These are phyloP conservation scores for Calonectria multiphialidica DNA, from an alignment of 2,329 filamentous ascomycete genomes.

Conservation along the genomic window DNA sequence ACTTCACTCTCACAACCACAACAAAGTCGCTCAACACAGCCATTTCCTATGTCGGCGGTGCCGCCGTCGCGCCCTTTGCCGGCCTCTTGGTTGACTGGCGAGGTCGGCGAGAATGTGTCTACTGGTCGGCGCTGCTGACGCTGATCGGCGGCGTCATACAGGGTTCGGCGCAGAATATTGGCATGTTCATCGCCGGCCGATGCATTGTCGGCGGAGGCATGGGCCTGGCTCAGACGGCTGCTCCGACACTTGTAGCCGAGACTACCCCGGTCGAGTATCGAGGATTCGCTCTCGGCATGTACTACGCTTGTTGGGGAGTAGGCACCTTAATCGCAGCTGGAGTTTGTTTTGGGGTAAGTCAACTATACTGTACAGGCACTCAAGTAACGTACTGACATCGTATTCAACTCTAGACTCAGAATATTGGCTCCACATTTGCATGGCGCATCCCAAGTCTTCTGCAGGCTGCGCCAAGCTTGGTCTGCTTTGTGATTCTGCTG, in stretches of 20 bases:
- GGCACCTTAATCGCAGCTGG: slow-evolving; percentile 21
- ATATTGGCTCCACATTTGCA: not conserved
- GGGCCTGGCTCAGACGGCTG: slow-evolving; percentile 20
- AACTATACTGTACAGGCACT: too few relatives aligned
- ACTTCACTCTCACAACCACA: not conserved
- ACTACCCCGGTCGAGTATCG: slow-evolving; percentile 19
- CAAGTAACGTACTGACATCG: not conserved
- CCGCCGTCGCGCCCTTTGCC: not conserved
- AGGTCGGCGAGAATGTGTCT: not conserved
- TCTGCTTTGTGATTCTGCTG: slow-evolving; percentile 35
- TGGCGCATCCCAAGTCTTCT: not conserved
- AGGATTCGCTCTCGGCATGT: slow-evolving; percentile 19
- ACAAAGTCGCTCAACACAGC: not conserved
- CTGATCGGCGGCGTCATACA: not conserved
- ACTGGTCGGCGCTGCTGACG: not conserved
- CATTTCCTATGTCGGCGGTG: not conserved
- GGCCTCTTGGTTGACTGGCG: not conserved
- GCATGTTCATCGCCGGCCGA: slow-evolving; percentile 52
- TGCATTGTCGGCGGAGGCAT: slow-evolving; percentile 25
- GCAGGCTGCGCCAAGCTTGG: not conserved
- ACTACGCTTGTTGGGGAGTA: slow-evolving; percentile 23
- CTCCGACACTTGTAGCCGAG: slow-evolving; percentile 19
- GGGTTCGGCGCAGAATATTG: not conserved
- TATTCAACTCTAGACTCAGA: not conserved
- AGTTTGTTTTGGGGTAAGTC: slow-evolving; percentile 17